These are phyloP conservation scores for Fusarium falciforme DNA, from an alignment of 2,329 filamentous ascomycete species.

Conservation along the genomic window DNA sequence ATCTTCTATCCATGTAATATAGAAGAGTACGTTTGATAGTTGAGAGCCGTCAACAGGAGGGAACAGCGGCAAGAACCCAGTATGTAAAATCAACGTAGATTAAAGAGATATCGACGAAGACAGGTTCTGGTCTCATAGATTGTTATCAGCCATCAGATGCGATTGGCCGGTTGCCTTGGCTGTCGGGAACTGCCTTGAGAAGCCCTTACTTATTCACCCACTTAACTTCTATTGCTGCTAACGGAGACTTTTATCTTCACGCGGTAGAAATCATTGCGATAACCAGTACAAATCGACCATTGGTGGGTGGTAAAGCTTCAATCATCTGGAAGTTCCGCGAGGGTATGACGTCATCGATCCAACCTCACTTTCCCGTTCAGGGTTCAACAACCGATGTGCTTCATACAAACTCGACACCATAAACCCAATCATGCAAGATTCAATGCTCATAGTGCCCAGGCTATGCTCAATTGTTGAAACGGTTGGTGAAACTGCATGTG, in stretches of 20 bases:
- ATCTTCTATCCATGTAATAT: neutral
- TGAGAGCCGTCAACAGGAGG: no score
- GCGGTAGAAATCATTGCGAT: neutral
- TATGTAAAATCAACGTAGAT: no score
- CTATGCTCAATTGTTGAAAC: neutral
- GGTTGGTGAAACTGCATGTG: neutral
- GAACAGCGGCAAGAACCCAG: no score
- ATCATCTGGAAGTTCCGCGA: neutral
- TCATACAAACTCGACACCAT: neutral
- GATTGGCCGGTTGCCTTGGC: neutral
- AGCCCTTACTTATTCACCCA: neutral
- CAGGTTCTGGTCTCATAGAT: neutral
- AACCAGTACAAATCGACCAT: neutral
- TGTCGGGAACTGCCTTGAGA: neutral
- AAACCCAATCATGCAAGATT: neutral
- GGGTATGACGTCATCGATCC: neutral
- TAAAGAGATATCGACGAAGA: neutral
- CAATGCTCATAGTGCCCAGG: neutral
- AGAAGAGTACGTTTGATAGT: no score
- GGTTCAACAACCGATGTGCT: neutral
- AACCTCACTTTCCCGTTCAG: neutral
- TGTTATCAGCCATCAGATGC: no score
- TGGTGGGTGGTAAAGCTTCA: neutral
- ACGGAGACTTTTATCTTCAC: neutral
- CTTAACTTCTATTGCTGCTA: neutral